These are phyloP conservation scores for Trichoderma parareesei DNA, from an alignment of 495 filamentous ascomycete genomes.

Conservation along the genomic window DNA sequence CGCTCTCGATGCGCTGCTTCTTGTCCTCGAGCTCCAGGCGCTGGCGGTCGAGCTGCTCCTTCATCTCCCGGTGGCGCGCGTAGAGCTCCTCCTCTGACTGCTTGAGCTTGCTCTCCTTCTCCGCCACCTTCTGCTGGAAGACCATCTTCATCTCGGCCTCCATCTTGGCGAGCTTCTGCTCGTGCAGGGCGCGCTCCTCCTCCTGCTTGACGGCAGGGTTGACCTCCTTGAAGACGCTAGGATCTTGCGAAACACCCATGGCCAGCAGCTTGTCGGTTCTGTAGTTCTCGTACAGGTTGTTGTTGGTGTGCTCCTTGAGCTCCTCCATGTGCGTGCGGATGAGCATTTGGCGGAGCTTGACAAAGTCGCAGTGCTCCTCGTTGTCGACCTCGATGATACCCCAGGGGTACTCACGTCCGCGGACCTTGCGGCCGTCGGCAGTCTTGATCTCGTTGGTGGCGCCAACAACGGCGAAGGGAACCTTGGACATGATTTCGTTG, in stretches of 20 bases:
- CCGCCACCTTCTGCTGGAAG: conserved; percentile 99
- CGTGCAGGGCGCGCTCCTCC: conserved; percentile 93
- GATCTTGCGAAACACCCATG: conserved; percentile 98
- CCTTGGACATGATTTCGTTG: conserved; percentile 99
- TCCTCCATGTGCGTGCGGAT: conserved; percentile 99
- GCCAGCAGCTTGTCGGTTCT: conserved; percentile 95
- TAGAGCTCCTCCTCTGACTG: conserved; percentile 99
- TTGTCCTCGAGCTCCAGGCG: conserved; percentile 93
- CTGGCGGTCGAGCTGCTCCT: conserved; percentile 95
- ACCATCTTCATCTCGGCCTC: conserved; percentile 99
- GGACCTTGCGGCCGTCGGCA: conserved; percentile 88
- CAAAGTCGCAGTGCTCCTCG: conserved; percentile 99
- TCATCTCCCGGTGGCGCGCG: conserved; percentile 97
- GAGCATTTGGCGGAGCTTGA: conserved; percentile 98
- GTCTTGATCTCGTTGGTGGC: conserved; percentile 87
- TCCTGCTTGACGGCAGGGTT: conserved; percentile 99
- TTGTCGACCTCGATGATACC: conserved; percentile 99
- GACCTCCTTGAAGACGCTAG: conserved; percentile 99
- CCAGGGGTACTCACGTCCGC: conserved; percentile 96
- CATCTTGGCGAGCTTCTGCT: conserved; percentile 99
- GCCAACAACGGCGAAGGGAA: conserved; percentile 96
- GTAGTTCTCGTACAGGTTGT: conserved; percentile 97
- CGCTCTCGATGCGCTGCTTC: conserved; percentile 86
- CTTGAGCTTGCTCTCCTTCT: conserved; percentile 99
- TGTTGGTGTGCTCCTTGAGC: conserved; percentile 99